Conservation (phyloP, 352 stramenopile species). For the Phytophthora multivora region DNA sequence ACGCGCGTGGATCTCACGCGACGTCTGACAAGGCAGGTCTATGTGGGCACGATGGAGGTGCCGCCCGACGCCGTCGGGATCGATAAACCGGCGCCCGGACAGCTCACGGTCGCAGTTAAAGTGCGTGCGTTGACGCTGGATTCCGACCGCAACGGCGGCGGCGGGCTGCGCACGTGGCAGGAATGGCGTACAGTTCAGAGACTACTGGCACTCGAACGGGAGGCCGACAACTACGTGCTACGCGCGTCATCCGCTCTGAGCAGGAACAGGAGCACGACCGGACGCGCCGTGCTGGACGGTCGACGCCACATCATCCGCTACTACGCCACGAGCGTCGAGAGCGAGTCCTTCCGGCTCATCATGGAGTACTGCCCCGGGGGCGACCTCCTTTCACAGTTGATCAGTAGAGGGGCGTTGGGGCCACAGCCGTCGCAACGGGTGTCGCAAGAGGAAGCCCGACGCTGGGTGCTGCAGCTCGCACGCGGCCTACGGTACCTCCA, state of each 20-base stretch:
- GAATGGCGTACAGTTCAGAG: conserved; percentile 47
- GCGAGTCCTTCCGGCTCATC: conserved; percentile 51
- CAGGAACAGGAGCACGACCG: conserved; percentile 2
- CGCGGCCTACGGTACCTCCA: conserved; percentile 51
- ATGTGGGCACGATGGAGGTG: conserved; percentile 34
- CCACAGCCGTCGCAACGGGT: conserved; percentile 20
- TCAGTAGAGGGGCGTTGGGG: conserved; percentile 18
- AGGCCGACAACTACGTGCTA: conserved; percentile 20
- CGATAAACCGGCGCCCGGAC: conserved; percentile 10
- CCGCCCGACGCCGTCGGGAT: conserved; percentile 12
- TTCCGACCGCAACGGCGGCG: conserved; percentile 39
- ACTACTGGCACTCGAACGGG: conserved; percentile 29
- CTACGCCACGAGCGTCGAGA: conserved; percentile 46
- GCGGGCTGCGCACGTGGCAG: conserved; percentile 39
- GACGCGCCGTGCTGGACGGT: conserved; percentile 23
- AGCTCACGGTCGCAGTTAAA: conserved; percentile 36
- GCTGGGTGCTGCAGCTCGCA: conserved; percentile 49
- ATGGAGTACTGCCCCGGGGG: conserved; percentile 65
- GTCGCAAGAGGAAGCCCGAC: conserved; percentile 44
- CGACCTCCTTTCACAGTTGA: conserved; percentile 55
- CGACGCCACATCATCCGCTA: conserved; percentile 57
- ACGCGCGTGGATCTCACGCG: conserved; percentile 32
- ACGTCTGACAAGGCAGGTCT: conserved; percentile 37
- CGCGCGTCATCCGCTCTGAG: conserved; percentile 4
- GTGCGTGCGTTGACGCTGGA: conserved; percentile 39